A percentile compares a stretch with the other conserved stretches of the same genome.
Evolutionary conservation across 2,329 filamentous ascomycete genomes (phyloP).

Genomic region (Dactylellina drechsleri): DNA sequence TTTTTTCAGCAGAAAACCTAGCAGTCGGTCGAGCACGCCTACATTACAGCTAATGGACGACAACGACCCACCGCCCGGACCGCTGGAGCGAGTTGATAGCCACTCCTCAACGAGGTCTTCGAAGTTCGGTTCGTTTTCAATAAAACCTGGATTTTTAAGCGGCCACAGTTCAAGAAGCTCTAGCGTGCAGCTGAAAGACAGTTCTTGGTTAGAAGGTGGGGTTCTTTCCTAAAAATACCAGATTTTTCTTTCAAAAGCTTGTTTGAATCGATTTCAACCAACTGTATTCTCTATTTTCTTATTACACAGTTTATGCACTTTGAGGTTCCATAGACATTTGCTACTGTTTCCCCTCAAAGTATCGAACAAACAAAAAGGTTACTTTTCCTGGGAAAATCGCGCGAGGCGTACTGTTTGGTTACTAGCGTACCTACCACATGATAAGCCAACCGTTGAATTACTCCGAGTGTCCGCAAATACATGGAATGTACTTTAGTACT

Average conservation of each 20-base stretch:
- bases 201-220: slow-evolving; percentile 54
- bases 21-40: slow-evolving; percentile 52
- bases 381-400: slow-evolving; percentile 12
- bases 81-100: slow-evolving; percentile 47
- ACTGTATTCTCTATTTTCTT: slow-evolving; percentile 35
- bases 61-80: slow-evolving; percentile 21
- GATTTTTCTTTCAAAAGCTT: background rate
- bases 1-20: slow-evolving; percentile 54
- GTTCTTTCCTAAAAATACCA: slow-evolving; percentile 33
- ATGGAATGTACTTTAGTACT: slow-evolving; percentile 33
- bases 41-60: slow-evolving; percentile 45
- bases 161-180: slow-evolving; percentile 39
- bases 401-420: slow-evolving; percentile 3
- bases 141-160: slow-evolving; percentile 52
- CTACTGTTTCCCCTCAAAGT: slow-evolving; percentile 8
- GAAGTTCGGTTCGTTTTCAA: slow-evolving; percentile 48
- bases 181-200: slow-evolving; percentile 48
- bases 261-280: slow-evolving; percentile 2
- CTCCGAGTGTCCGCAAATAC: slow-evolving; percentile 34
- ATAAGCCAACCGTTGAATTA: slow-evolving; percentile 19
- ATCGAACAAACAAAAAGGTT: slow-evolving; percentile 8
- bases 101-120: slow-evolving; percentile 45
- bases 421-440: slow-evolving; percentile 9
- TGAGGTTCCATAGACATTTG: background rate
- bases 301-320: slow-evolving; percentile 31